These are phyloP conservation scores for Penicillium capsulatum DNA, from an alignment of 2,329 filamentous ascomycete genomes.

Conservation along the genomic window DNA sequence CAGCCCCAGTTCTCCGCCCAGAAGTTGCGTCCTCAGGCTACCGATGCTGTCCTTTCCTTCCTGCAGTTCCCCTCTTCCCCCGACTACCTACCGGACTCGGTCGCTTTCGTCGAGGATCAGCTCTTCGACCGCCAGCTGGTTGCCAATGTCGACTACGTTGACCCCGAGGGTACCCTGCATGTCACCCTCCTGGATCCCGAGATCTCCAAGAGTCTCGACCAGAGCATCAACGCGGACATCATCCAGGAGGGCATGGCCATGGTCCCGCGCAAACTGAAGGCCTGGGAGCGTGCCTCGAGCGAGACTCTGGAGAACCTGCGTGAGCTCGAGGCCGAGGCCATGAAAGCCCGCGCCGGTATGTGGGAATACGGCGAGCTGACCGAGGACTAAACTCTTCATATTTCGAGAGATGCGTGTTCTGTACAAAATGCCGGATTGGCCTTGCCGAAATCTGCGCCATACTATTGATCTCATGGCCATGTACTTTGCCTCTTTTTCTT, in stretches of 20 bases:
- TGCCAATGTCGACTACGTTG: constrained; percentile 83
- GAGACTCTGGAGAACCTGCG: constrained; percentile 68
- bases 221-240: constrained; percentile 87
- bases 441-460: constrained; percentile 7
- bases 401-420: constrained; percentile 8
- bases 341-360: constrained; percentile 75
- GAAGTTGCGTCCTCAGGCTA: constrained; percentile 80
- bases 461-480: background rate
- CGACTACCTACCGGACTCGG: constrained; percentile 79
- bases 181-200: constrained; percentile 83
- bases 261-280: constrained; percentile 86
- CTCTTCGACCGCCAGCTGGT: constrained; percentile 75
- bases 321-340: constrained; percentile 72
- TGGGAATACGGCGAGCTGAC: constrained; percentile 99
- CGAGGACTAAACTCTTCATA: constrained; percentile 61
- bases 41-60: constrained; percentile 82
- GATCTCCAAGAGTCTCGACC: constrained; percentile 57
- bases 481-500: background rate
- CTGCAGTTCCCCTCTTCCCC: constrained; percentile 77
- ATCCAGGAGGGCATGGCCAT: constrained; percentile 79
- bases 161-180: constrained; percentile 74
- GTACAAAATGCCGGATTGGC: constrained; percentile 17
- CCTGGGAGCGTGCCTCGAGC: constrained; percentile 77
- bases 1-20: constrained; percentile 73
- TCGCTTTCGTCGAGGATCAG: constrained; percentile 68